Base-by-base conservation (phyloP, 345 rosid species). In the Populus ilicifolia region DNA sequence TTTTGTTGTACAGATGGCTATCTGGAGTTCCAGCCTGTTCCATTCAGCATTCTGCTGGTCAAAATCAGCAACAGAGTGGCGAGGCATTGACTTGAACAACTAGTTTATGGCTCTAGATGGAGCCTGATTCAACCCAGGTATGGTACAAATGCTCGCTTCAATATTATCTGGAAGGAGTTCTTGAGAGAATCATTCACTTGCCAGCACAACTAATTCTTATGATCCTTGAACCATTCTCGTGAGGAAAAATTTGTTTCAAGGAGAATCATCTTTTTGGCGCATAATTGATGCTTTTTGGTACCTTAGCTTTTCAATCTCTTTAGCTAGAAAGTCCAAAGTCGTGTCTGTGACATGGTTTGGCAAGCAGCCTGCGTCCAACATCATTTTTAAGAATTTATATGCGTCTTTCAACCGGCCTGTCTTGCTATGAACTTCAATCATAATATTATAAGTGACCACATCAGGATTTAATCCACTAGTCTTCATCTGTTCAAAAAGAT, bases 261-360 rank as follows among this genome's bases (percentile, higher is more conserved):
- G 35, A 29, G 65, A 30, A 27, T 78, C 80, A 67, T 75, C 83
- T 36, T 83, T 72, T 29, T 82, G 50, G n/a, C 83, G 78, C 62
- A 87, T 78, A 66, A 91, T 85, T 5, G 94, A 90, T 56, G 95
- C 94, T 79, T 91, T 91, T 25, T 83, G 83, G 81, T 87, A 84
- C 81, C 95, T 88, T 38, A 79, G 78, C 71, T 87, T 90, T 78
- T 90, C 98, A 61, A 95, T 90, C 88, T 93, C 96, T 80, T 83
- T 89, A 18, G 91, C 96, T 35, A 95, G 85, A 85, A 88, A 87
- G 79, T 90, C 96, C 83, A 92, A 76, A 72, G 90, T 93, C 16
- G 97, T 93, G 82, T 93, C 98, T 0, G 97, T 92, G n/a, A 92
- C 89, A 65, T 89, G 90, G 73, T 95, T 90, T 2, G 98, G 99